Evolutionary conservation across 1,139 yeast species (phyloP).

Genomic region (Geotrichum candidum): DNA sequence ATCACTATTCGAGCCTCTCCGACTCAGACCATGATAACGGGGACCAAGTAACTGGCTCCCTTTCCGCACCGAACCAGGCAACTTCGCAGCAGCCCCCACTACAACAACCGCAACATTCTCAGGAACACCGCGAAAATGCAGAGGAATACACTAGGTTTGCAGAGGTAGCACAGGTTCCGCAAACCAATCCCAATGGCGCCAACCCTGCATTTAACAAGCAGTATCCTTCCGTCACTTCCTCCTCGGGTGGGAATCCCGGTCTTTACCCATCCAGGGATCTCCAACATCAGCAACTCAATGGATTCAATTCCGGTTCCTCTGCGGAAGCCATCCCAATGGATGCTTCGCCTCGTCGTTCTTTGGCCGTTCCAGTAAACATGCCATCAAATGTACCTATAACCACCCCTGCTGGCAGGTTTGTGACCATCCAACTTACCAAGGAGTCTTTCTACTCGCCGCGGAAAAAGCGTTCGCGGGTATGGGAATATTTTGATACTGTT

Average conservation of each 20-base stretch:
- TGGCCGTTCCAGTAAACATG: neutral
- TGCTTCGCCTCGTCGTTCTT: no score
- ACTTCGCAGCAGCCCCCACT: neutral
- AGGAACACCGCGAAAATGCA: neutral
- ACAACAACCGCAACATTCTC: no score
- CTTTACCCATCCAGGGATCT: neutral
- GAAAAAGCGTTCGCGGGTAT: neutral
- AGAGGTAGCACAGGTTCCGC: neutral
- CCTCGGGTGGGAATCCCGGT: neutral
- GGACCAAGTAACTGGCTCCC: neutral
- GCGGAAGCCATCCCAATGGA: neutral
- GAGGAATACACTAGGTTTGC: neutral
- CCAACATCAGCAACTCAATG: neutral
- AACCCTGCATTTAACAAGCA: neutral
- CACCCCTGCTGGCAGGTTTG: neutral
- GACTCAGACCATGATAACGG: neutral
- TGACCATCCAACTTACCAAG: neutral
- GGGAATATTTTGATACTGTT: neutral
- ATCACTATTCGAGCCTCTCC: neutral
- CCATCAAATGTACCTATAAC: neutral
- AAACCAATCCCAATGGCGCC: neutral
- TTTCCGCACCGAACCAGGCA: neutral
- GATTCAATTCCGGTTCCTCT: neutral
- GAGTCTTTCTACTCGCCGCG: neutral
- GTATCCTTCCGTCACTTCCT: neutral